Evolutionary conservation across 2,329 filamentous ascomycete genomes (phyloP), one percentile per base, ranked within the genome.

Genomic region (Dryadomyces quercivorus): DNA sequence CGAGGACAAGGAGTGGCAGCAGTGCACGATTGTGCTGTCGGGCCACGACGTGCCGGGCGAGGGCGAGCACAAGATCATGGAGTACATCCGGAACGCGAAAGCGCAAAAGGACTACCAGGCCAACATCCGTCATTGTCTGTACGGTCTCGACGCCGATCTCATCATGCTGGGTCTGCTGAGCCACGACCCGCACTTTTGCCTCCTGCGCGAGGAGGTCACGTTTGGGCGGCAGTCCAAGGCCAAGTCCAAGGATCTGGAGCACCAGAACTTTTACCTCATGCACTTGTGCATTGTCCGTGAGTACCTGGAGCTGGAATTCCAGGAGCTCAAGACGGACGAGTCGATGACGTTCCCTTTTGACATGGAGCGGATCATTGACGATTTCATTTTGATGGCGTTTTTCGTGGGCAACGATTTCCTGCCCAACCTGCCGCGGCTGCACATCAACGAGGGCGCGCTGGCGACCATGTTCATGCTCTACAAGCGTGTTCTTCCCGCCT

Each of bases 31-130:
- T 62, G 90, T 98, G 53, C 78, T 98, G 56, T 98, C 93, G 6
- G 93, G 94, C 54, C 94, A 98, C 66, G 94, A 98, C 70, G 92
- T 97, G 26, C 93, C 93, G 7, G 93, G 93, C 63, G 94, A 98
- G 72, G 93, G 93, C 63, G 93, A 98, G 70, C 93, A 98, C 75
- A 98, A 98, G 74, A 95, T 98, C 71, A 98, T 98, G 93, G 94
- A 98, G 71, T 98, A 98, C 70, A 98, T 98, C 69, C 87, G 93
- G 62, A 88, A 94, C 70, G 88, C 93, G 59, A 97, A 97, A 75
- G 90, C 92, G 50, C 93, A 98, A 69, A 88, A 88, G 2, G 82
- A 85, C 59, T 98, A 98, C 70, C 85, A 95, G 67, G 80, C 88
- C 51, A 97, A 98, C 64, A 82, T 95, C 58, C 88, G 93, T 56